phyloP scores from a whole-genome alignment of 2,329 filamentous ascomycete genomes.

The Fusarium sarcochroum region DNA sequence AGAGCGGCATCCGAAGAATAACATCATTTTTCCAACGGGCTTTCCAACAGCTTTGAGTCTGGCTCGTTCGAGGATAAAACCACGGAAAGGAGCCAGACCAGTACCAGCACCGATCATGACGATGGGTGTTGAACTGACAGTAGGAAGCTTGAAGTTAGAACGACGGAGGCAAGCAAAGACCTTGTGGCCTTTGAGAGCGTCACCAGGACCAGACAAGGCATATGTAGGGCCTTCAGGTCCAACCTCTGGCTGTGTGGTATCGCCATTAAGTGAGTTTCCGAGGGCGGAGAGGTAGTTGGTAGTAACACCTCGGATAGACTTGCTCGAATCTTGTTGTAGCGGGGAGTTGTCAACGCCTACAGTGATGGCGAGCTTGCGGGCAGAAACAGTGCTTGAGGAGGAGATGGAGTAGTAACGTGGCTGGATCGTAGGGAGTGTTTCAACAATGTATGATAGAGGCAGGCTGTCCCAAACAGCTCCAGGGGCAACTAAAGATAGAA shows the following conservation, averaged over 20 bases:
- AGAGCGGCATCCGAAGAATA: conserved; percentile 73
- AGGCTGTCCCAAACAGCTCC: conserved; percentile 41
- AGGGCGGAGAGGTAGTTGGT: conserved; percentile 49
- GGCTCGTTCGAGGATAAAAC: conserved; percentile 47
- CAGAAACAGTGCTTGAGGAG: conserved; percentile 61
- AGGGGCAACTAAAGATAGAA: conserved; percentile 38
- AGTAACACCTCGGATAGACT: conserved; percentile 41
- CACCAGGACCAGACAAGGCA: conserved; percentile 33
- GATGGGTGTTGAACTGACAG: conserved; percentile 59
- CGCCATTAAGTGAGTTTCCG: conserved; percentile 23
- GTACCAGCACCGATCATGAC: conserved; percentile 67
- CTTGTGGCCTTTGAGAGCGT: conserved; percentile 31
- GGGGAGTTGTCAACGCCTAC: conserved; percentile 39
- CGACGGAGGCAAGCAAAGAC: conserved; percentile 43
- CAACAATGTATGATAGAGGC: conserved; percentile 66
- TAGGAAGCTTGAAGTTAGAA: conserved; percentile 62
- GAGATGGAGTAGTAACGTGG: conserved; percentile 75
- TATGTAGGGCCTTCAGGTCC: conserved; percentile 11
- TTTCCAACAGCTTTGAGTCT: conserved; percentile 40
- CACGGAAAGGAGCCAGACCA: conserved; percentile 60
- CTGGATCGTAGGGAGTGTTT: conserved; percentile 64
- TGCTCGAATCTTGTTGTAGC: conserved; percentile 27
- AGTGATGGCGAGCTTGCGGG: conserved; percentile 45
- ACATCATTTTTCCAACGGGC: conserved; percentile 42
- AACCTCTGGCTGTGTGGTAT: background rate